Evolutionary conservation across 257 asterid genomes (phyloP).

Genomic region (Orobanche coerulescens): DNA sequence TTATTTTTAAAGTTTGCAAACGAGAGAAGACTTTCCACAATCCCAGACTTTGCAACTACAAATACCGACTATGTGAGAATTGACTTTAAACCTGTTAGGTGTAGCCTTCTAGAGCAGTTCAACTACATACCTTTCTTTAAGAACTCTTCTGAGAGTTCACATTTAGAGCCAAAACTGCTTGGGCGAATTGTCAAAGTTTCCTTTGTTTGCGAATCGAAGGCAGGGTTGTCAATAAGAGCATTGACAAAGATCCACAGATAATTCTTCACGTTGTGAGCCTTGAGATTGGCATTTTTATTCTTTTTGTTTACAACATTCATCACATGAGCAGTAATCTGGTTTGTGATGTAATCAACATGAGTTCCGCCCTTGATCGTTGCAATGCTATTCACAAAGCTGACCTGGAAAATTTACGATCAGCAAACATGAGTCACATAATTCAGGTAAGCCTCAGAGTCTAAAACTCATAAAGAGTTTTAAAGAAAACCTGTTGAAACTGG

Average conservation of each 20-base stretch:
- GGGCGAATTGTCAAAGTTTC: constrained; percentile 86
- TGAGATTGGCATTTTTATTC: constrained; percentile 51
- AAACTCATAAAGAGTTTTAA: too few species aligned
- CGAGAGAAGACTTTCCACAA: too few species aligned
- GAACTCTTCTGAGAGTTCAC: constrained; percentile 65
- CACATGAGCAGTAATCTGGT: too few species aligned
- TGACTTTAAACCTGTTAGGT: too few species aligned
- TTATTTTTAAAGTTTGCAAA: constrained; percentile 74
- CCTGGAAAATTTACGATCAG: too few species aligned
- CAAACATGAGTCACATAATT: too few species aligned
- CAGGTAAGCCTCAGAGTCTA: too few species aligned
- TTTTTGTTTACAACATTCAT: constrained; percentile 85
- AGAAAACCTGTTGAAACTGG: too few species aligned
- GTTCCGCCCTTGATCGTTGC: too few species aligned
- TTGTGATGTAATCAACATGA: too few species aligned
- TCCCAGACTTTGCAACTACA: constrained; percentile 89
- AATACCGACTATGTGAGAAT: constrained; percentile 10
- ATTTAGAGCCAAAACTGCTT: constrained; percentile 74
- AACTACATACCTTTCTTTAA: constrained; percentile 59
- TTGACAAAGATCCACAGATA: constrained; percentile 95
- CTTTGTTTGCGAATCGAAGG: constrained; percentile 95
- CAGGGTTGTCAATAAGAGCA: constrained; percentile 95
- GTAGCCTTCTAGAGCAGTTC: too few species aligned
- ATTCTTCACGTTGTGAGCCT: constrained; percentile 70
- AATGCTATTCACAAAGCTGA: too few species aligned